phyloP scores from a whole-genome alignment of 1,139 yeast genomes.

The Spathaspora sp. region DNA sequence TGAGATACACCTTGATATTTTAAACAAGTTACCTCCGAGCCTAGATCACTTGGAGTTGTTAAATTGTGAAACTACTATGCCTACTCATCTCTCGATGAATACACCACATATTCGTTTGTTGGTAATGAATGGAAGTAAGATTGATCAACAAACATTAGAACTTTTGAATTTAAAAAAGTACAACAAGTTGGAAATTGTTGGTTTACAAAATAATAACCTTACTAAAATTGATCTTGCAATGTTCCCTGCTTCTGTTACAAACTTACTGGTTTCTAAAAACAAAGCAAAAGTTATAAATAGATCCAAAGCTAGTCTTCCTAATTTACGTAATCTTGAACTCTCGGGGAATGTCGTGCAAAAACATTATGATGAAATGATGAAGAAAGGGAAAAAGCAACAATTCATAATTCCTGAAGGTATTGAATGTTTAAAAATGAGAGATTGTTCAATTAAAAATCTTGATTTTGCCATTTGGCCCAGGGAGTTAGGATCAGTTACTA shows the following conservation, averaged over 20 bases:
- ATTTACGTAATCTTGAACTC: conserved; percentile 61
- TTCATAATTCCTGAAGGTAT: conserved; percentile 1
- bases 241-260: conserved; percentile 2
- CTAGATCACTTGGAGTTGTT: conserved; percentile 1
- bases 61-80: conserved; percentile 1
- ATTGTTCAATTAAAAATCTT: background rate
- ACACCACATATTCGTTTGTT: conserved; percentile 1
- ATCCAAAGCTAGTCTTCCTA: conserved; percentile 25
- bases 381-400: background rate
- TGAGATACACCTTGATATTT: conserved; percentile 1
- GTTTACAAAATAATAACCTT: conserved; percentile 2
- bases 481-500: conserved; percentile 2
- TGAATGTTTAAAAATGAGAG: conserved; percentile 1
- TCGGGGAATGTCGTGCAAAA: conserved; percentile 52
- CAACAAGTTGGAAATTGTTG: conserved; percentile 1
- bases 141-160: conserved; percentile 2
- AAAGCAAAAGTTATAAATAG: background rate
- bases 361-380: background rate
- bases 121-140: background rate
- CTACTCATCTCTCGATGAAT: background rate
- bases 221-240: conserved; percentile 2
- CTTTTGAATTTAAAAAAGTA: conserved; percentile 1
- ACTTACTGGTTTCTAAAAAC: background rate
- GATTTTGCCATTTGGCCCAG: conserved; percentile 3
- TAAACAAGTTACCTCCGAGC: conserved; percentile 2